phyloP scores from a whole-genome alignment of 1,284 basidiomycete genomes.

The Hemileia vastatrix region DNA sequence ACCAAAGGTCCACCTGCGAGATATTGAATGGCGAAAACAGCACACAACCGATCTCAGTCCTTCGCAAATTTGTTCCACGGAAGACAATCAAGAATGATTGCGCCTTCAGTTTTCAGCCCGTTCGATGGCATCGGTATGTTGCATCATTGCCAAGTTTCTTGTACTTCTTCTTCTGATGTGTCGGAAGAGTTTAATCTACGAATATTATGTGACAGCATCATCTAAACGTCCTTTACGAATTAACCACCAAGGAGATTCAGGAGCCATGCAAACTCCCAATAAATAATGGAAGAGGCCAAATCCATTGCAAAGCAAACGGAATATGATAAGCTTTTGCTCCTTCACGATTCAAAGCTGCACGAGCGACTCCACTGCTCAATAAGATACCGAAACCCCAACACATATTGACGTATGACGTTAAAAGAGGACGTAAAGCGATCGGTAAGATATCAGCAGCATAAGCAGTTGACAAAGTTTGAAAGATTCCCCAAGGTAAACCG shows the following conservation, averaged over 20 bases:
- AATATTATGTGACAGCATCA: slow-evolving; percentile 49
- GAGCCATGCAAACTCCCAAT: too few species aligned
- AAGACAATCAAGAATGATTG: slow-evolving; percentile 48
- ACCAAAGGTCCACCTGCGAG: too few species aligned
- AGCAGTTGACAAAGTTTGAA: slow-evolving; percentile 48
- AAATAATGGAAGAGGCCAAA: slow-evolving; percentile 45
- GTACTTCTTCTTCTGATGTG: slow-evolving; percentile 37
- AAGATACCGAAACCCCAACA: slow-evolving; percentile 49
- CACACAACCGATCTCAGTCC: slow-evolving; percentile 50
- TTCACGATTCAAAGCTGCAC: slow-evolving; percentile 37
- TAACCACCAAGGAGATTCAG: slow-evolving; percentile 50
- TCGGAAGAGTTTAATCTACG: slow-evolving; percentile 45
- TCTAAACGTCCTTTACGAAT: slow-evolving; percentile 48
- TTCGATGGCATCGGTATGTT: slow-evolving; percentile 47
- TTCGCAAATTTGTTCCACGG: slow-evolving; percentile 46
- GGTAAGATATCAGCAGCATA: slow-evolving; percentile 52
- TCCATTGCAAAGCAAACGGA: slow-evolving; percentile 47
- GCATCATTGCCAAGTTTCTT: slow-evolving; percentile 49
- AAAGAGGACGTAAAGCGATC: slow-evolving; percentile 47
- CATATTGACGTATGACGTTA: slow-evolving; percentile 50
- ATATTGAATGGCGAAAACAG: slow-evolving; percentile 27
- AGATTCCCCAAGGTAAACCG: slow-evolving; percentile 48
- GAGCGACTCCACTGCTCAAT: slow-evolving; percentile 47
- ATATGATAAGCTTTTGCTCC: slow-evolving; percentile 45
- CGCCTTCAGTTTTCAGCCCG: slow-evolving; percentile 40